Evolutionary conservation across 208 protist species (phyloP).

Genomic region (Wallacemonas rigidus): DNA sequence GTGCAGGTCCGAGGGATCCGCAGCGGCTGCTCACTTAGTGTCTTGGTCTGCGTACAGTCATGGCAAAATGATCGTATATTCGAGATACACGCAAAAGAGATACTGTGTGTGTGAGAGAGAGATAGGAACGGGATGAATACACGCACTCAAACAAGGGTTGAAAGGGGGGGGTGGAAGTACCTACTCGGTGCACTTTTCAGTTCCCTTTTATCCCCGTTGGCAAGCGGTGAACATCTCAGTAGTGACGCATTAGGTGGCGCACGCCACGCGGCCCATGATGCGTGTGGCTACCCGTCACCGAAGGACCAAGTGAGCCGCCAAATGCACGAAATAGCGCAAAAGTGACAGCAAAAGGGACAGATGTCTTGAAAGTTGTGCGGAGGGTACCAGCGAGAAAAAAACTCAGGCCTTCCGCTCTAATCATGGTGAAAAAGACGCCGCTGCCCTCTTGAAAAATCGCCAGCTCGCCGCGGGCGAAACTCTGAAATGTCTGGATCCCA

Average conservation of each 20-base stretch:
- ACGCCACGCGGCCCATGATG: conserved; percentile 29
- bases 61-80: no score
- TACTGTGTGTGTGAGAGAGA: no score
- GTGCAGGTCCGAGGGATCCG: no score
- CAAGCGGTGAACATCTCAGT: conserved; percentile 10
- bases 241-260: conserved; percentile 43
- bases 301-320: conserved; percentile 69
- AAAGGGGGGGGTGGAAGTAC: no score
- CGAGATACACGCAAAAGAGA: no score
- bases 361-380: conserved; percentile 84
- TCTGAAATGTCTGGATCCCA: conserved; percentile 52
- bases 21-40: no score
- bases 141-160: no score
- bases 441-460: conserved; percentile 70
- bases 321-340: conserved; percentile 72
- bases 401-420: conserved; percentile 55
- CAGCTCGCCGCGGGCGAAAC: conserved; percentile 66
- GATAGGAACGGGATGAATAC: no score
- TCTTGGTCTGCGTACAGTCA: no score
- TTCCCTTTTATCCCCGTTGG: neutral
- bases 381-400: conserved; percentile 85
- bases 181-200: no score
- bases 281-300: conserved; percentile 24
- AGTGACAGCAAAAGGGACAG: conserved; percentile 82
- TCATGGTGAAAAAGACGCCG: conserved; percentile 57